These are phyloP conservation scores for Fusarium praegraminearum DNA, from an alignment of 2,329 filamentous ascomycete genomes.

Conservation along the genomic window DNA sequence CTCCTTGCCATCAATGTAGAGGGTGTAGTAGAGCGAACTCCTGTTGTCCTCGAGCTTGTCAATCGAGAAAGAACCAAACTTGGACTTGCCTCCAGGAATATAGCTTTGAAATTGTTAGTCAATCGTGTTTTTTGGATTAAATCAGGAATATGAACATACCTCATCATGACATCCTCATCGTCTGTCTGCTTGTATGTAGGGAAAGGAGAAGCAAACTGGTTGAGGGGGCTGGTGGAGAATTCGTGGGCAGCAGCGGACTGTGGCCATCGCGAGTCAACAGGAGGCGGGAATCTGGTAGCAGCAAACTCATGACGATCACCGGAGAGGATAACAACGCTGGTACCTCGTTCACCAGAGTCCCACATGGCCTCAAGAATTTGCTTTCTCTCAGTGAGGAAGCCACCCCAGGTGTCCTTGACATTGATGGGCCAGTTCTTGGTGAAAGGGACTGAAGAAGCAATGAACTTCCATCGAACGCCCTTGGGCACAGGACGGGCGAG, in stretches of 20 bases:
- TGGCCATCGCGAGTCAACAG: slow-evolving; percentile 70
- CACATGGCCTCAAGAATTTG: slow-evolving; percentile 91
- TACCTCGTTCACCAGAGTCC: slow-evolving; percentile 79
- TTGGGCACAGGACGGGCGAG: slow-evolving; percentile 76
- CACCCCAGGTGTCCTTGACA: slow-evolving; percentile 91
- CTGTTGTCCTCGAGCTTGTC: slow-evolving; percentile 69
- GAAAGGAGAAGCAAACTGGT: slow-evolving; percentile 92
- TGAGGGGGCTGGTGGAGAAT: slow-evolving; percentile 90
- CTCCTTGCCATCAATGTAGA: slow-evolving; percentile 85
- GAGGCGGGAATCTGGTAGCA: slow-evolving; percentile 82
- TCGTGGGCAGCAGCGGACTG: slow-evolving; percentile 80
- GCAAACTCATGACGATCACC: slow-evolving; percentile 98
- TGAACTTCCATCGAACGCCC: slow-evolving; percentile 92
- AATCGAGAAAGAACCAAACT: slow-evolving; percentile 82
- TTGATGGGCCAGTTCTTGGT: slow-evolving; percentile 98
- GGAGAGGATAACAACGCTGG: slow-evolving; percentile 85
- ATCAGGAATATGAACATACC: slow-evolving; percentile 69
- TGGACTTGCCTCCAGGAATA: slow-evolving; percentile 85
- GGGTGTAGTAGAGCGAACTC: slow-evolving; percentile 80
- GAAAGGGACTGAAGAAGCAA: slow-evolving; percentile 91
- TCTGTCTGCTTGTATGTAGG: slow-evolving; percentile 86
- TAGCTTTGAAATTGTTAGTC: slow-evolving; percentile 63
- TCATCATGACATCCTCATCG: slow-evolving; percentile 83
- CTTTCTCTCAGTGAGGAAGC: slow-evolving; percentile 84
- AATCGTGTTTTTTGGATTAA: neutral